Evolutionary conservation across 148 eudicot genomes (phyloP), one percentile per base, ranked within the genome.

Genomic region (Camellia lanceoleosa): DNA sequence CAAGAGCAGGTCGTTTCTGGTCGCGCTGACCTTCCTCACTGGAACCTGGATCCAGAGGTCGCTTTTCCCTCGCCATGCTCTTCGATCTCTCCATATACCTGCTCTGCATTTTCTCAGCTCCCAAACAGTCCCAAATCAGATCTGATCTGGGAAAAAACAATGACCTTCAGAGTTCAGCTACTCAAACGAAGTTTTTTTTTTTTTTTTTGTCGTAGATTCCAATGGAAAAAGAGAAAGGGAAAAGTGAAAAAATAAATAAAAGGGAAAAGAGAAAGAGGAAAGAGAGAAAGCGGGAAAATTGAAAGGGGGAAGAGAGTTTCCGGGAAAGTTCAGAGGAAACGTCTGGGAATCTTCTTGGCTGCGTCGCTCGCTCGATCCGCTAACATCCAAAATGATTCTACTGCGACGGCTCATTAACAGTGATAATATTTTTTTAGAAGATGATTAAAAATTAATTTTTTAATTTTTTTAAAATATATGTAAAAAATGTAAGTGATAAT

Each of bases 1-100:
- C 97, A 82, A 95, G 87, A 87, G 99, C 97, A 41, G 99, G 99
- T 52, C 99, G 80, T 89, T 95, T 95, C 65, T 82, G 83, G 7
- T 91, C 94, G 67, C 91, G 97, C 68, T 93, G 97, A 88, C 81
- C 87, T 78, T 90, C 92, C 47, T 89, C 89, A 79, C 84, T 87
- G 71, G 46, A 62, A 76, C 64, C 78, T 4, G 94, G 83, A 84
- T 95, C 97, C 82, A 90, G 87, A 77, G 78, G 79, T 78, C 98
- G 88, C 74, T 95, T 95, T 41, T 87, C 97, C 78, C 94, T 85
- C 38, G 80, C 80, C 88, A 88, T 89, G 81, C 92, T 89, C 77
- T 87, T 92, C 11, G 96, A 84, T 87, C 91, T 85, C 80, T 91
- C 94, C 96, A 90, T 95, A 56, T 83, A 90, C 85, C 94, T 91